phyloP scores from a whole-genome alignment of 2,329 filamentous ascomycete species.

The Remersonia thermophila region DNA sequence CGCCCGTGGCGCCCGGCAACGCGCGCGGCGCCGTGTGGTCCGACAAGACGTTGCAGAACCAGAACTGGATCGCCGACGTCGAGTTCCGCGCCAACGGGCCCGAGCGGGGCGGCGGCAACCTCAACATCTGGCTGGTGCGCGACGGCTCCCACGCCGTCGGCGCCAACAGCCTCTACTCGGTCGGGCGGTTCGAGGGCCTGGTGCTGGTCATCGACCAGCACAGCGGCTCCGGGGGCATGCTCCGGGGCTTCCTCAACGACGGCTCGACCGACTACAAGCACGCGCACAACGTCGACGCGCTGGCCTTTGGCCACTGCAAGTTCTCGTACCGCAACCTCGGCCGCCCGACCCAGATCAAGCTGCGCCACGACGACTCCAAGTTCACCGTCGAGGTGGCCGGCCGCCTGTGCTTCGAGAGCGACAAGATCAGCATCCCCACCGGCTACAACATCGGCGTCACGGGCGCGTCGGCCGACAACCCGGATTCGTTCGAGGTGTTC shows the following conservation, averaged over 20 bases:
- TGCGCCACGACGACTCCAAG: slow-evolving; percentile 49
- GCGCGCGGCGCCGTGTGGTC: slow-evolving; percentile 76
- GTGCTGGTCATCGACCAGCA: slow-evolving; percentile 77
- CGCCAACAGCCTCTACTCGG: slow-evolving; percentile 71
- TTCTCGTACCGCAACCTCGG: slow-evolving; percentile 88
- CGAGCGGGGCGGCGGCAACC: slow-evolving; percentile 74
- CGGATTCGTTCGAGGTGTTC: slow-evolving; percentile 90
- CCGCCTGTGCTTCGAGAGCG: slow-evolving; percentile 68
- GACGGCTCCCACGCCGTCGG: slow-evolving; percentile 54
- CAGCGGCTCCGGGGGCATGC: slow-evolving; percentile 62
- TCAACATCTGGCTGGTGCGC: slow-evolving; percentile 84
- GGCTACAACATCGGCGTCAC: slow-evolving; percentile 81
- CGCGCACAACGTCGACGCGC: slow-evolving; percentile 64
- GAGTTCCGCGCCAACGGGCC: slow-evolving; percentile 80
- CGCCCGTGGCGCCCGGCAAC: slow-evolving; percentile 76
- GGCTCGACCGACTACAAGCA: slow-evolving; percentile 66
- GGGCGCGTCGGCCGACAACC: slow-evolving; percentile 77
- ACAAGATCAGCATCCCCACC: slow-evolving; percentile 63
- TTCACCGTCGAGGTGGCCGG: slow-evolving; percentile 77
- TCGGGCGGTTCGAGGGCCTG: slow-evolving; percentile 78
- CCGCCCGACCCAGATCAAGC: slow-evolving; percentile 63
- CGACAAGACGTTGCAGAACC: slow-evolving; percentile 45
- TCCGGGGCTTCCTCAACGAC: slow-evolving; percentile 91
- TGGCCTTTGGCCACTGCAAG: slow-evolving; percentile 88
- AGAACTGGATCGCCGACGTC: slow-evolving; percentile 72